A percentile compares a stretch with the other conserved stretches of the same genome.
These are phyloP conservation scores for Nakataea oryzae DNA, from an alignment of 2,329 filamentous ascomycete species.

Conservation along the genomic window DNA sequence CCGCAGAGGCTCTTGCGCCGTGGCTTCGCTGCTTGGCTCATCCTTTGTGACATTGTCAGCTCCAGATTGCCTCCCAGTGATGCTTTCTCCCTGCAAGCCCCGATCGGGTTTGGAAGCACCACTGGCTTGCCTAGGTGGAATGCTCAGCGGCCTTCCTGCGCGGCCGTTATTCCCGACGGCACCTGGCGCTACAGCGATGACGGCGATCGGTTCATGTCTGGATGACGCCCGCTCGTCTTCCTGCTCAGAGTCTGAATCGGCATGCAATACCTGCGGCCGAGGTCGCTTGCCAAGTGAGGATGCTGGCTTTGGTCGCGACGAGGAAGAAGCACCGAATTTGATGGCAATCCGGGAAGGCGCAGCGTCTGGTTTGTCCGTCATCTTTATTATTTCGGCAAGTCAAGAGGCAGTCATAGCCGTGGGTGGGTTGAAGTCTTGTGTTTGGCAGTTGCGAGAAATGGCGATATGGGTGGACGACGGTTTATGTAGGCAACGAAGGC, in stretches of 20 bases:
- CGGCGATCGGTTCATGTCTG: conserved; percentile 18
- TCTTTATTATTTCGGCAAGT: conserved; percentile 9
- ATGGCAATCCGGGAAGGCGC: conserved; percentile 33
- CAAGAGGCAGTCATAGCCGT: neutral
- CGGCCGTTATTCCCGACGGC: neutral
- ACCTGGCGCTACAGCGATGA: conserved; percentile 12
- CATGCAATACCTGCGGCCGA: conserved; percentile 27
- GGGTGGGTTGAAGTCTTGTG: too few relatives aligned
- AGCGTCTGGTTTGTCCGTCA: conserved; percentile 26
- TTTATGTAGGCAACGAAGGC: too few relatives aligned
- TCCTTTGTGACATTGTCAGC: conserved; percentile 11
- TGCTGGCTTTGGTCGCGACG: conserved; percentile 22
- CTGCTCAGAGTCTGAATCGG: conserved; percentile 30
- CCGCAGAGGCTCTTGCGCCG: conserved; percentile 22
- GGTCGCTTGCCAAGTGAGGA: conserved; percentile 38
- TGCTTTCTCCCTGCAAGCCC: conserved; percentile 8
- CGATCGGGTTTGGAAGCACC: conserved; percentile 22
- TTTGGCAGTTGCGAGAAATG: too few relatives aligned
- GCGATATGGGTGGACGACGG: too few relatives aligned
- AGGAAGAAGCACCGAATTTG: conserved; percentile 28
- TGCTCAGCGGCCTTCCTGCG: conserved; percentile 8
- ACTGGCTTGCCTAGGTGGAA: conserved; percentile 14
- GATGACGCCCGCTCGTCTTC: conserved; percentile 12
- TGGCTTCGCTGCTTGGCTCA: conserved; percentile 7
- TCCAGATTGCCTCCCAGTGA: neutral